Base-by-base conservation (phyloP, 176 grass and related monocot species). In the Areca catechu region DNA sequence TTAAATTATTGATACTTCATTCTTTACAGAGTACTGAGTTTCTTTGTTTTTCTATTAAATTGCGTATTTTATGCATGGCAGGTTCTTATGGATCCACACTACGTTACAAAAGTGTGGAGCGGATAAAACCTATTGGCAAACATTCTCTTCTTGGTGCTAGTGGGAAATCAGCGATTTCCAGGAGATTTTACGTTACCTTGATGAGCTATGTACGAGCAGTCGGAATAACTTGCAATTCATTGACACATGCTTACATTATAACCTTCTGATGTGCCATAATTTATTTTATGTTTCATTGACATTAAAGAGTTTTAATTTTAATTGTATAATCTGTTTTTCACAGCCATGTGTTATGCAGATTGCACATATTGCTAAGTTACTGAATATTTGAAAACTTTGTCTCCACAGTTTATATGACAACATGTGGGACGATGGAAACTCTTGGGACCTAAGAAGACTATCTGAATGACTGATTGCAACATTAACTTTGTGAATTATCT, bases 341-440 rank as follows among this genome's bases (percentile, higher is more conserved):
- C 34, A 12, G 34, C 34, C 34, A 43, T 43, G 34, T 43, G 14
- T 29, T 29, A 6, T 43, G 34, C 10, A 10, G 34, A 43, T 12
- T 43, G 34, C 9, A 43, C 10, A 43, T 43, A 10, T 43, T 43
- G 34, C 7, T 43, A 14, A 43, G 34, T 43, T 43, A 43, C 14
- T 43, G 34, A 43, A 43, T 12, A 9, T 43, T 43, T 43, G 34
- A 12, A 29, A 43, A 43, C 7, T 14, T 43, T 12, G 10, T 43
- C 9, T 43, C 34, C 34, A 71, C 69, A 98, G 88, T 53, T 54
- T 85, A 69, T 85, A 83, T 27, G 94, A 98, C 82, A 83, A 86
- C 54, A 98, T 98, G 94, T 98, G 94, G 94, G 94, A 98, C 61
- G 94, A 98, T 77, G 94, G 94, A 22, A 98, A 98, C 61, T 98